Base-by-base conservation (phyloP, 1,284 basidiomycete species). In the Pterula multifida region DNA sequence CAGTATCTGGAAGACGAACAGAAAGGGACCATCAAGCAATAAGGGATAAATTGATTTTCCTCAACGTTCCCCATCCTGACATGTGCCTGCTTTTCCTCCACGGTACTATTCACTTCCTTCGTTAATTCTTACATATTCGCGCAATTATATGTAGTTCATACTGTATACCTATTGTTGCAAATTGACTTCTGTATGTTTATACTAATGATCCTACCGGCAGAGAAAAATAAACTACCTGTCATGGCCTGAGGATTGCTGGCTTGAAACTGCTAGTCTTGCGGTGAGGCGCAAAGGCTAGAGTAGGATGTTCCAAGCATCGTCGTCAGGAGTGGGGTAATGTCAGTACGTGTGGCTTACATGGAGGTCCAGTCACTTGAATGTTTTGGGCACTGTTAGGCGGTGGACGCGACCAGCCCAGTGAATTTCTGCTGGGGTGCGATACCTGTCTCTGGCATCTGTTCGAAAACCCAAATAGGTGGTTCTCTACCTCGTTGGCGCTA, bases 1-100 rank as follows among this genome's bases (percentile, higher is more conserved):
- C 84, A 87, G 59, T 93, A 90, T 63, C 68, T 93, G 25, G 89
- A 91, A 56, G 90, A 93, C 58, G 87, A 91, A 63, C 85, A 84
- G 69, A 84, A 81, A 57, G 86, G 85, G 21, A 73, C 68, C 19
- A 61, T 88, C 44, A 72, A 71, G 48, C 60, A 64, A 47, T 42
- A 64, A 69, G 46, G 71, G 56, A 64, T 55, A 15, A 9, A 6
- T 6, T 39, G 25, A 22, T 19, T 50, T 26, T 32, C 11, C 26
- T 49, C 32, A 35, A 9, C 32, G n/a, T n/a, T n/a, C 32, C 9
- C 32, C 9, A 35, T 11, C 32, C n/a, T 35, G 9, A 35, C 32
- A 35, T 35, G 9, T n/a, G n/a, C 32, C 32, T n/a, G 11, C 32
- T 35, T n/a, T 11, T 9, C n/a, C 32, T 35, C 32, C 9, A 35